Base-by-base conservation (phyloP, 2,329 filamentous ascomycete species). In the Ascocoryne sarcoides region DNA sequence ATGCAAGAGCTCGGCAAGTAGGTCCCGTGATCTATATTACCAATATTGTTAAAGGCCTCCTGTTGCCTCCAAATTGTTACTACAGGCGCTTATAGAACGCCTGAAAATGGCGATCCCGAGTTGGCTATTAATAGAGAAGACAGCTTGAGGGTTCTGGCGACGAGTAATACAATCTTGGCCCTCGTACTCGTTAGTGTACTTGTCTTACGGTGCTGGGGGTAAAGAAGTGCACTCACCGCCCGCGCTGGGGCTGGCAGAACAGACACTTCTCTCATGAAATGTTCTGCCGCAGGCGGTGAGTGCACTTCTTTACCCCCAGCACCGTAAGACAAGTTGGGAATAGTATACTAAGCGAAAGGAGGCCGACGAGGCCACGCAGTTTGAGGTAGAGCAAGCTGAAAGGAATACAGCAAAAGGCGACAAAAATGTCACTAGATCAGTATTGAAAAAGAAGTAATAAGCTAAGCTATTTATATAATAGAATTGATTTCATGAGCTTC, bases 281-380 rank as follows among this genome's bases (percentile, higher is more conserved):
- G n/a, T n/a, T n/a, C n/a, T n/a, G n/a, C n/a, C n/a, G n/a, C n/a
- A n/a, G n/a, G n/a, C n/a, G n/a, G n/a, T n/a, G n/a, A n/a, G n/a
- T n/a, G n/a, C n/a, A n/a, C n/a, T n/a, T n/a, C n/a, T n/a, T n/a
- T n/a, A n/a, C n/a, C n/a, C n/a, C n/a, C n/a, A n/a, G n/a, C n/a
- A n/a, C n/a, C 98, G 92, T 58, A 98, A 66, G 21, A 95, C 85
- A 75, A 87, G 87, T 15, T 92, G 92, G 9, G 87, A 96, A 73
- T 96, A 90, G 92, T 98, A 98, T 67, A 92, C 92, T 18, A 88
- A 96, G 73, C 75, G 85, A 60, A 93, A 93, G 67, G 89, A 96
- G 64, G 73, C 73, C 57, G 83, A 90, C 60, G 89, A 95, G 63
- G 71, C 75, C 41, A 77, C 76, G 57, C 74, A 76, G 59, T 71